Conservation (phyloP, 108 stramenopile genomes). For the Cyclotella cryptica region DNA sequence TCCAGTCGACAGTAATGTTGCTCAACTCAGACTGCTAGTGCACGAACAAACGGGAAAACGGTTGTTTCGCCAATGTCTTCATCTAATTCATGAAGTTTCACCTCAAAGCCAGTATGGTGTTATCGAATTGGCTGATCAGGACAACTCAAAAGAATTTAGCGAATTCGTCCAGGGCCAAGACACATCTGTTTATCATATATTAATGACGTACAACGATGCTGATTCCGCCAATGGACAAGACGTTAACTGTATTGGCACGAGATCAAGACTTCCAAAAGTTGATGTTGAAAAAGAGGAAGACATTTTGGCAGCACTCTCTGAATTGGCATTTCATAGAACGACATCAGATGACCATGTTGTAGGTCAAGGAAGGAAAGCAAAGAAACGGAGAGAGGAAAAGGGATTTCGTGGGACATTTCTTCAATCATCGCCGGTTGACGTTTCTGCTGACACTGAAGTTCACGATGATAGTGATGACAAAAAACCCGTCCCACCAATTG, state of each 20-base stretch:
- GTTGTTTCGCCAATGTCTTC: constrained; percentile 38
- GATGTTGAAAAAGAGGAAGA: constrained; percentile 29
- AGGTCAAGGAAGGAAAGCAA: constrained; percentile 10
- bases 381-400: constrained; percentile 36
- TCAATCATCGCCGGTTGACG: background rate
- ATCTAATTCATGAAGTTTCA: constrained; percentile 1
- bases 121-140: constrained; percentile 19
- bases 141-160: constrained; percentile 16
- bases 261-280: background rate
- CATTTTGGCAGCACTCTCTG: constrained; percentile 27
- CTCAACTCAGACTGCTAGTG: constrained; percentile 47
- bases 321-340: constrained; percentile 33
- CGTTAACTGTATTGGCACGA: background rate
- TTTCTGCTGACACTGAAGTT: background rate
- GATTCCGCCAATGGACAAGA: background rate
- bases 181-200: background rate
- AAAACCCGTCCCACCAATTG: background rate
- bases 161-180: background rate
- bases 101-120: background rate
- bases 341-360: background rate
- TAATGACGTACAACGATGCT: constrained; percentile 13
- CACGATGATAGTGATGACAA: background rate
- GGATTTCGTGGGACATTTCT: constrained; percentile 50
- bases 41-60: constrained; percentile 35
- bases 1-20: constrained; percentile 47